Evolutionary conservation across 129 eudicot species (phyloP), one percentile per base, ranked within the genome.

Genomic region (Calendula officinalis): DNA sequence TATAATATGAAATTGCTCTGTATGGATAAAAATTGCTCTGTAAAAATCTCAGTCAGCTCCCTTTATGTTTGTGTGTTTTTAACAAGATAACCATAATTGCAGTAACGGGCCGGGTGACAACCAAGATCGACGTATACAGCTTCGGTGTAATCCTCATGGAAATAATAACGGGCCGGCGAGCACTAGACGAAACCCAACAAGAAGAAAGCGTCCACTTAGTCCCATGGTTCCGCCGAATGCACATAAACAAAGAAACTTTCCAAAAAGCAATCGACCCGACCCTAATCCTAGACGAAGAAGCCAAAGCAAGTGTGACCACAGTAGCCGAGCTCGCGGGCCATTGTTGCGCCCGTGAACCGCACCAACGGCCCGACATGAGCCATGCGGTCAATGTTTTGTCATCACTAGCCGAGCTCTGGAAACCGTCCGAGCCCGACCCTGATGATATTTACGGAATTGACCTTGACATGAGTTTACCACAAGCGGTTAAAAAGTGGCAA

Each of bases 71-170:
- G 30, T 22, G 30, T 22, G 30, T 22, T 22, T 22, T 22, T 22
- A 22, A 22, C 30, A 22, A 22, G 30, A 22, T 22, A 22, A 22
- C 30, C 30, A 22, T 64, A 58, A 48, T 36, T 56, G 8, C 78
- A 91, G 98, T 84, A 75, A 91, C 86, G 67, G 98, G 98, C 6
- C 79, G 98, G 54, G 91, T 91, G 51, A 91, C 88, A 0, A 87
- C 96, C 1, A 91, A 91, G 66, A 77, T 91, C 22, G 98, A 91
- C 12, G 98, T 91, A 30, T 91, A 75, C 83, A 87, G 98, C 77
- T 91, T 87, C 36, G 98, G 98, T 22, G 98, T 91, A 5, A 91
- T 91, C 33, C 53, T 91, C 39, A 91, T 91, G 98, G 98, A 91
- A 62, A 64, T 87, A 9, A 76, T 91, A 62, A 85, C 98, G 0